Conservation (phyloP, 495 filamentous ascomycete genomes). For the Neurospora sp. region DNA sequence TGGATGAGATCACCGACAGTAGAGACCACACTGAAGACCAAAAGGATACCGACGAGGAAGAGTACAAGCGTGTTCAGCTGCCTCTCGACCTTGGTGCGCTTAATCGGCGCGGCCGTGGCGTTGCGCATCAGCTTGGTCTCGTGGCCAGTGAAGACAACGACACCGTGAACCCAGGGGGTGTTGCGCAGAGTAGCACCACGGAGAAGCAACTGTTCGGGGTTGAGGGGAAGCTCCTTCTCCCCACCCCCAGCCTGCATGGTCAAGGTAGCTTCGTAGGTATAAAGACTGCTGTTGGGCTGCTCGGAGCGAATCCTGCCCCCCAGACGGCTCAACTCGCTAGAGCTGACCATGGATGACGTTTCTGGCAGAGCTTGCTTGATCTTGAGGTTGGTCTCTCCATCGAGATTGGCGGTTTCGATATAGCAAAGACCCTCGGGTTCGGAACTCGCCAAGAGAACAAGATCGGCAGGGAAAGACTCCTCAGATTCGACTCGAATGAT, state of each 20-base stretch:
- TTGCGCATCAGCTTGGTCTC: conserved; percentile 99
- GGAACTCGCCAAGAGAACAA: conserved; percentile 85
- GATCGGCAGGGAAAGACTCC: conserved; percentile 89
- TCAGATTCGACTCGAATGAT: conserved; percentile 93
- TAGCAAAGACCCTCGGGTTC: conserved; percentile 98
- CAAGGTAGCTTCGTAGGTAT: conserved; percentile 95
- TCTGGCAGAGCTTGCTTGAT: conserved; percentile 98
- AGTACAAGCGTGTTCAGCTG: conserved; percentile 90
- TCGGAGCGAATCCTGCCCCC: conserved; percentile 85
- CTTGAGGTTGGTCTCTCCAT: conserved; percentile 97
- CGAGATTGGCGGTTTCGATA: conserved; percentile 96
- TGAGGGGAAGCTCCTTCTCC: conserved; percentile 82
- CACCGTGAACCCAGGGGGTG: conserved; percentile 94
- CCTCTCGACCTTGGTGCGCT: conserved; percentile 87
- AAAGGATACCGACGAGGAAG: conserved; percentile 74
- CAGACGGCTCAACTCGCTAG: conserved; percentile 74
- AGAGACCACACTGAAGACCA: conserved; percentile 76
- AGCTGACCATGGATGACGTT: conserved; percentile 78
- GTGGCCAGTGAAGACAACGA: conserved; percentile 96
- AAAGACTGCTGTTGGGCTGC: conserved; percentile 96
- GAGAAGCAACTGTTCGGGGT: conserved; percentile 60
- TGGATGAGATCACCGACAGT: conserved; percentile 85
- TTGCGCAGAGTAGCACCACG: conserved; percentile 92
- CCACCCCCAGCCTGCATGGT: conserved; percentile 89
- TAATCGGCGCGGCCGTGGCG: conserved; percentile 94